Conservation (phyloP, 1,284 basidiomycete species). For the Cutaneotrichosporon sp. region DNA sequence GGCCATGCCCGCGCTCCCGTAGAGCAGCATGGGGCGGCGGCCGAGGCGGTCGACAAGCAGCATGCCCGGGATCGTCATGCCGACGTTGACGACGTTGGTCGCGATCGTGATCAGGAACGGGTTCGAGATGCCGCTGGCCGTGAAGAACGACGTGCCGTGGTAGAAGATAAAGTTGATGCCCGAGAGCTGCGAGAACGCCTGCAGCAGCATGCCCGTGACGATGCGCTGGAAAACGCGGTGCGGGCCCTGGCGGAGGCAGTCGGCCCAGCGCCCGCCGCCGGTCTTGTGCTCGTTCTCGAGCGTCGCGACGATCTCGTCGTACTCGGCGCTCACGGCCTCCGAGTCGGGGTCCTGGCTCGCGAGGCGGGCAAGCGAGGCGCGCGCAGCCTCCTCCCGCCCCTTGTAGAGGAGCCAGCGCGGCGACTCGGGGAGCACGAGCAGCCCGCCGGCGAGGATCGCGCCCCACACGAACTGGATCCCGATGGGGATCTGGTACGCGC, state of each 20-base stretch:
- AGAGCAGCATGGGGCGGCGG: constrained; percentile 45
- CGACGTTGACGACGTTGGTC: constrained; percentile 53
- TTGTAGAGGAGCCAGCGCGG: constrained; percentile 57
- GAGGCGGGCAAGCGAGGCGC: constrained; percentile 27
- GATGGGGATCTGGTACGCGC: constrained; percentile 26
- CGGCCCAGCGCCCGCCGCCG: constrained; percentile 36
- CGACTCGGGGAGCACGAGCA: constrained; percentile 57
- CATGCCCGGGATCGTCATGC: constrained; percentile 37
- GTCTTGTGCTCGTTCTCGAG: constrained; percentile 35
- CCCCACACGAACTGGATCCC: constrained; percentile 42
- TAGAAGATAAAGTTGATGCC: constrained; percentile 41
- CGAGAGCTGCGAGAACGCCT: constrained; percentile 36
- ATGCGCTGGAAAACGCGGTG: constrained; percentile 28
- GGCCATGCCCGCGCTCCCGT: constrained; percentile 31
- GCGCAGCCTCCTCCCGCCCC: constrained; percentile 42
- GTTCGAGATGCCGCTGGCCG: constrained; percentile 34
- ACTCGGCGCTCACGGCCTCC: constrained; percentile 35
- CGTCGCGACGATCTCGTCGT: constrained; percentile 32
- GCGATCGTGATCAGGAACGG: constrained; percentile 46
- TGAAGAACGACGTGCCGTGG: constrained; percentile 22
- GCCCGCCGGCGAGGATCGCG: constrained; percentile 47
- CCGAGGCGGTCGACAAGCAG: constrained; percentile 43
- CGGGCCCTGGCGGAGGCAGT: constrained; percentile 40
- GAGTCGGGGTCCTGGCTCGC: constrained; percentile 35
- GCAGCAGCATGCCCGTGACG: constrained; percentile 46